phyloP scores from a whole-genome alignment of 2,329 filamentous ascomycete genomes.

The Ceratocystis colombiana region DNA sequence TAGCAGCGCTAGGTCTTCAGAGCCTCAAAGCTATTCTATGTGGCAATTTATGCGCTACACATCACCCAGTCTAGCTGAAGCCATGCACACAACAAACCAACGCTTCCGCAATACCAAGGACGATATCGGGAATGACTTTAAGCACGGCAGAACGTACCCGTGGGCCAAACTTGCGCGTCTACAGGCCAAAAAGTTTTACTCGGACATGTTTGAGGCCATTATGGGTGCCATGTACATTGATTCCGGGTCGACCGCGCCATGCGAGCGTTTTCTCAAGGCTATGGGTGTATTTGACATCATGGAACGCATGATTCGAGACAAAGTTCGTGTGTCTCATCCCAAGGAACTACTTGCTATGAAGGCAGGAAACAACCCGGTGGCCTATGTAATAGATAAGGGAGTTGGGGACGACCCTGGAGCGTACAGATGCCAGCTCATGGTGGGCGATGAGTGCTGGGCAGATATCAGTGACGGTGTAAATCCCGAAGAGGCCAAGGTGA shows the following conservation, averaged over 20 bases:
- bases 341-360: constrained; percentile 42
- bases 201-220: constrained; percentile 70
- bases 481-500: constrained; percentile 45
- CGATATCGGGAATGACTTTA: constrained; percentile 43
- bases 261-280: constrained; percentile 48
- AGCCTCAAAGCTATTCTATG: constrained; percentile 37
- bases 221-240: constrained; percentile 81
- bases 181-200: constrained; percentile 64
- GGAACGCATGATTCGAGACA: constrained; percentile 48
- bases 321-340: constrained; percentile 50
- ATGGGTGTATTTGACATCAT: constrained; percentile 58
- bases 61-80: constrained; percentile 34
- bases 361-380: constrained; percentile 27
- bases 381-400: constrained; percentile 50
- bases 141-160: constrained; percentile 50
- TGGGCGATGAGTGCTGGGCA: constrained; percentile 41
- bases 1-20: constrained; percentile 20
- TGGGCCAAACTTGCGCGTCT: constrained; percentile 63
- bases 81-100: constrained; percentile 27
- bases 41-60: constrained; percentile 61
- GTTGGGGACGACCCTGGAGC: constrained; percentile 46
- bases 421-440: constrained; percentile 40
- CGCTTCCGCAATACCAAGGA: constrained; percentile 42
- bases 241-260: constrained; percentile 50
- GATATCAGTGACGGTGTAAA: constrained; percentile 39